Evolutionary conservation across 73 alveolate species (phyloP).

Genomic region (Paramecium bursaria): DNA sequence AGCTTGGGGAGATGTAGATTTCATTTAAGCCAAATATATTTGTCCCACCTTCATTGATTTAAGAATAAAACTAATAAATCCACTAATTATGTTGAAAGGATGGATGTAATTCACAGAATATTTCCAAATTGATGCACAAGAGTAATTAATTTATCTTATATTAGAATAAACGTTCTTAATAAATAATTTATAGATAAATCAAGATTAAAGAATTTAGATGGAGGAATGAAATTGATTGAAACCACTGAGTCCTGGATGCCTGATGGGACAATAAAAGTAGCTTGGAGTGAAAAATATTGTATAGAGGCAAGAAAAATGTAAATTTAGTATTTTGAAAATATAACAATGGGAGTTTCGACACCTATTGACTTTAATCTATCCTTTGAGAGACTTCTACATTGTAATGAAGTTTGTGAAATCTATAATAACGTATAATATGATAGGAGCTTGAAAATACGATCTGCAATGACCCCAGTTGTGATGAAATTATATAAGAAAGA

Average conservation of each 20-base stretch:
- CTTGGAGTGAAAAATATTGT: conserved; percentile 57
- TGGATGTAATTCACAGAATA: conserved; percentile 62
- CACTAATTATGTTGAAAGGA: conserved; percentile 57
- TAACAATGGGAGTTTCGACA: neutral
- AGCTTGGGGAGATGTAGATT: conserved; percentile 51
- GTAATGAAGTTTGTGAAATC: conserved; percentile 20
- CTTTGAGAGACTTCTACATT: conserved; percentile 38
- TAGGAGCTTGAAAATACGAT: conserved; percentile 61
- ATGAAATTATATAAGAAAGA: conserved; percentile 65
- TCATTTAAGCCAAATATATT: conserved; percentile 24
- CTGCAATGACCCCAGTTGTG: conserved; percentile 39
- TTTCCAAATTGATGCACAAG: conserved; percentile 57
- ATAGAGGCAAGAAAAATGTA: conserved; percentile 48
- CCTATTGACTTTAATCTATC: conserved; percentile 44
- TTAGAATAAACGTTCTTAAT: neutral
- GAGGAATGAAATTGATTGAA: conserved; percentile 7
- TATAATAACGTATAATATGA: conserved; percentile 36
- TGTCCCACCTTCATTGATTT: conserved; percentile 66
- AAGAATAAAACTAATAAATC: conserved; percentile 46
- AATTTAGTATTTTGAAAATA: conserved; percentile 10
- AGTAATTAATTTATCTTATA: neutral
- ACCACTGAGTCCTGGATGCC: conserved; percentile 48
- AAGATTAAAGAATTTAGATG: conserved; percentile 24
- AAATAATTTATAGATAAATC: neutral
- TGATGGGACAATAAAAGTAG: conserved; percentile 34